A percentile compares a stretch with the other conserved stretches of the same genome.
Conservation (phyloP, 1,284 basidiomycete genomes). For the Cryptococcus sp. region DNA sequence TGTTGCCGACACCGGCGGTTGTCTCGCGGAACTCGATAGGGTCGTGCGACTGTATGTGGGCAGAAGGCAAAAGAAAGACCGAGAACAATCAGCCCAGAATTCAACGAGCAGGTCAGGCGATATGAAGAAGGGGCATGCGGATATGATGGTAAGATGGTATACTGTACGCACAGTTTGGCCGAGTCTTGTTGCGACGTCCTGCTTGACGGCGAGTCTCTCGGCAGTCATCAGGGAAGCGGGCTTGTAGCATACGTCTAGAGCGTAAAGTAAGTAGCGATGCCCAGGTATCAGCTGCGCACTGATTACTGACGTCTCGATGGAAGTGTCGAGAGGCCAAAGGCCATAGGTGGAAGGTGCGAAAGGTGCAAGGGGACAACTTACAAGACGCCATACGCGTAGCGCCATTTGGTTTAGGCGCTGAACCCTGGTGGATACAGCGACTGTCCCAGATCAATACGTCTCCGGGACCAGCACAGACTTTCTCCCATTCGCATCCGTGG, state of each 20-base stretch:
- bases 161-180: background rate
- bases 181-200: background rate
- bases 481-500: slow-evolving; percentile 34
- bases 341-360: too few species aligned
- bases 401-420: background rate
- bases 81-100: background rate
- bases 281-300: too few species aligned
- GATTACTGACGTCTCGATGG: too few species aligned
- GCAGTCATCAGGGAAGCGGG: background rate
- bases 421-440: slow-evolving; percentile 31
- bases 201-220: background rate
- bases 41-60: background rate
- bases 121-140: background rate
- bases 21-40: slow-evolving; percentile 1
- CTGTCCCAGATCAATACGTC: slow-evolving; percentile 34
- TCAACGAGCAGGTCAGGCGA: too few species aligned
- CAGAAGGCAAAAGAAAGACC: background rate
- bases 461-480: slow-evolving; percentile 30
- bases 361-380: too few species aligned
- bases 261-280: too few species aligned
- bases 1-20: background rate
- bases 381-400: too few species aligned
- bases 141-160: background rate
- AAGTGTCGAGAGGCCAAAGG: too few species aligned
- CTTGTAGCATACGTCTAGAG: slow-evolving; percentile 1